Evolutionary conservation across 2,329 filamentous ascomycete genomes (phyloP).

Genomic region (Cucurbitaria berberidis): DNA sequence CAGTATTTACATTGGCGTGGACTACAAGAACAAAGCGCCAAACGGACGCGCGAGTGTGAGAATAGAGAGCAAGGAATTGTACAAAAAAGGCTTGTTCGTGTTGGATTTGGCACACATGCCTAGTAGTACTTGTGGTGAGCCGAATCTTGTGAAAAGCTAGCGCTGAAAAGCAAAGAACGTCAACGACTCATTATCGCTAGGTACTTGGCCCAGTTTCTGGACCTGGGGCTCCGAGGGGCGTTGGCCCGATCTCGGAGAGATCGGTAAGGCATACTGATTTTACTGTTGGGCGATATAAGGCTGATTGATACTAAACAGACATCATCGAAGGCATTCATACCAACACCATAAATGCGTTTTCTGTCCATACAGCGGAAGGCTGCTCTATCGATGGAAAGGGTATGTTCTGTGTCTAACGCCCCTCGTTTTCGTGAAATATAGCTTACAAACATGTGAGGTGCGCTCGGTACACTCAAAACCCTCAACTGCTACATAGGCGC

Average conservation of each 20-base stretch:
- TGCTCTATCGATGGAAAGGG: conserved; percentile 22
- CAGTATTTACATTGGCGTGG: conserved; percentile 51
- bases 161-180: not conserved
- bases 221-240: conserved; percentile 33
- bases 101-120: conserved; percentile 57
- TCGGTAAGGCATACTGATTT: conserved; percentile 19
- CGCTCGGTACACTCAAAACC: conserved; percentile 15
- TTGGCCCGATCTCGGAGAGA: conserved; percentile 36
- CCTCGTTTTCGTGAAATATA: not conserved
- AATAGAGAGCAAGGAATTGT: conserved; percentile 51
- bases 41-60: conserved; percentile 52
- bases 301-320: conserved; percentile 31
- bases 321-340: conserved; percentile 49
- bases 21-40: conserved; percentile 45
- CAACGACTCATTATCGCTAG: conserved; percentile 29
- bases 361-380: conserved; percentile 25
- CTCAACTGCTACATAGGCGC: conserved; percentile 27
- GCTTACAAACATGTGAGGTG: not conserved
- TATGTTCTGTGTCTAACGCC: not conserved
- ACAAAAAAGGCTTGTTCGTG: conserved; percentile 53
- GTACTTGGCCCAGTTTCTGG: conserved; percentile 53
- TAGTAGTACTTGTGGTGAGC: conserved; percentile 48
- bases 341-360: conserved; percentile 22
- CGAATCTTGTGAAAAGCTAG: not conserved
- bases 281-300: not conserved